A percentile compares a stretch with the other conserved stretches of the same genome.
phyloP scores from a whole-genome alignment of 805 yeast species.

The Debaryomyces maramus region DNA sequence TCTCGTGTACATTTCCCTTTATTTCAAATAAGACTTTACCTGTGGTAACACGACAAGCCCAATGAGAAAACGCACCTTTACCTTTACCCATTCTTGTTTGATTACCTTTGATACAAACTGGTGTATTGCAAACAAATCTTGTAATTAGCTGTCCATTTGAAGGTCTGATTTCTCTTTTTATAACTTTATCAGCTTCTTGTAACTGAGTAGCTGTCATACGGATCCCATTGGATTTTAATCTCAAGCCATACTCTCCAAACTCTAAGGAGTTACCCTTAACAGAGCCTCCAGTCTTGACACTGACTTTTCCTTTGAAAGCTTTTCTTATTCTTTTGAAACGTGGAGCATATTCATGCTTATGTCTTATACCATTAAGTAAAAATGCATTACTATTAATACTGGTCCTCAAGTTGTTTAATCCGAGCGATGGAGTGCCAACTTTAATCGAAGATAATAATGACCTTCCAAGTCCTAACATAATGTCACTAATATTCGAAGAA shows the following conservation, averaged over 20 bases:
- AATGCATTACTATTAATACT: not conserved
- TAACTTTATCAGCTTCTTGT: conserved; percentile 84
- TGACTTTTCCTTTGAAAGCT: conserved; percentile 90
- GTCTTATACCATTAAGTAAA: conserved; percentile 27
- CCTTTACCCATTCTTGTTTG: conserved; percentile 99
- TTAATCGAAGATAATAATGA: conserved; percentile 5
- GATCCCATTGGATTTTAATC: conserved; percentile 85
- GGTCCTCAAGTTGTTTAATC: not conserved
- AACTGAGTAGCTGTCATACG: conserved; percentile 85
- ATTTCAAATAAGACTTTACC: conserved; percentile 92
- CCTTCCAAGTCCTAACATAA: conserved; percentile 10
- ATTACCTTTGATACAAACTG: conserved; percentile 95
- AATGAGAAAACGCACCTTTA: conserved; percentile 95
- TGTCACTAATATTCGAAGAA: too few species aligned
- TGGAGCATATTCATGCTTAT: conserved; percentile 76
- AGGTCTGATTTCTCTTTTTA: conserved; percentile 81
- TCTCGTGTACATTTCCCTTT: conserved; percentile 78
- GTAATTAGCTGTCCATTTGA: conserved; percentile 73
- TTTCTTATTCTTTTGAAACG: conserved; percentile 66
- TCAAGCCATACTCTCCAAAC: conserved; percentile 82
- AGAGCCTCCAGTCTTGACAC: conserved; percentile 94
- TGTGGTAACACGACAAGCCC: conserved; percentile 96
- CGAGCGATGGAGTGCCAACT: not conserved
- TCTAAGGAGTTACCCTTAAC: conserved; percentile 79
- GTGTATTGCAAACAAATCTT: conserved; percentile 78